A percentile compares a stretch with the other conserved stretches of the same genome.
These are phyloP conservation scores for Leccinum griseonigrum DNA, from an alignment of 1,284 basidiomycete species.

Conservation along the genomic window DNA sequence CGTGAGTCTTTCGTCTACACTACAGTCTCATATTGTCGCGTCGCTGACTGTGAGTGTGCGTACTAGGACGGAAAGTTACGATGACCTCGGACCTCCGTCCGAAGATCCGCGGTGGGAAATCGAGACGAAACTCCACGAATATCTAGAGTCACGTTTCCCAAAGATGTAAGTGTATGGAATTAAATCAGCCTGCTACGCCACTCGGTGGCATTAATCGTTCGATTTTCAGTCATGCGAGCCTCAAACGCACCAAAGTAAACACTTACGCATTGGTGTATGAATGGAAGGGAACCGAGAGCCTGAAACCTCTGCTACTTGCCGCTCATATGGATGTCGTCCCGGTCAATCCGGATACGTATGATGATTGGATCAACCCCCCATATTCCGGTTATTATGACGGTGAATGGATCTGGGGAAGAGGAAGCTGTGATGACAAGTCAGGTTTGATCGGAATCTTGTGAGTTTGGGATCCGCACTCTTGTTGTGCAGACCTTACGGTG, in stretches of 20 bases:
- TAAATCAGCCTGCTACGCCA: background rate
- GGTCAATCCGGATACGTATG: conserved; percentile 49
- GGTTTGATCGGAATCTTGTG: conserved; percentile 58
- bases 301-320: conserved; percentile 63
- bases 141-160: conserved; percentile 41
- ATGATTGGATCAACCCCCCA: conserved; percentile 52
- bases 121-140: conserved; percentile 42
- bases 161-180: conserved; percentile 33
- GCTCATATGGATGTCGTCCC: conserved; percentile 65
- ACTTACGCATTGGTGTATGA: conserved; percentile 61
- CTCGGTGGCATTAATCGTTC: background rate
- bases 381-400: conserved; percentile 51
- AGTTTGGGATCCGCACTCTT: conserved; percentile 13
- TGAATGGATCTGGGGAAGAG: conserved; percentile 60
- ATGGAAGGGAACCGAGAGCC: conserved; percentile 54
- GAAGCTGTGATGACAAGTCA: conserved; percentile 61
- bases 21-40: background rate
- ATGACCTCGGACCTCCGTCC: conserved; percentile 40
- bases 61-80: conserved; percentile 38
- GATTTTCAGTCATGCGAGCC: conserved; percentile 42
- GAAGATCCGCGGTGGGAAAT: conserved; percentile 46
- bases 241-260: conserved; percentile 53
- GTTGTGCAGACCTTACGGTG: background rate
- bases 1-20: conserved; percentile 31
- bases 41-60: background rate